Evolutionary conservation across 2,329 filamentous ascomycete genomes (phyloP), one percentile per base, ranked within the genome.

Genomic region (Hymenoscyphus repandus): DNA sequence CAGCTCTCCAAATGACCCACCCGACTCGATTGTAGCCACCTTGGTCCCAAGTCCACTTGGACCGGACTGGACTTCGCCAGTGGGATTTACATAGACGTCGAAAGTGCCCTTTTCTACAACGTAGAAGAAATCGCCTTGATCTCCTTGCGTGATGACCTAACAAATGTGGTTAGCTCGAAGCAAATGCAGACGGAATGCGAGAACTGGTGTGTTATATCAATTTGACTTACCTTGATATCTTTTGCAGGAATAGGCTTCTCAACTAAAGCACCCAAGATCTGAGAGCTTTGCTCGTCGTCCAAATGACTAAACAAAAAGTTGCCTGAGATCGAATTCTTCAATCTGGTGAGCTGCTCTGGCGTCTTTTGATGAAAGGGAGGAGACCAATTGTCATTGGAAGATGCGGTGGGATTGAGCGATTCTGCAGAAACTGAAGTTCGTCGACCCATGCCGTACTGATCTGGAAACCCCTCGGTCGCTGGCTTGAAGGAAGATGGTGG

Each of bases 111-210:
- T 87, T 69, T 99, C 93, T 15, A 97, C 90, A 22, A 99, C 85
- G 69, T 99, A 99, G 73, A 99, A 99, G 74, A 88, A 97, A 70
- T 99, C 93, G 39, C 93, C 93, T 0, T 91, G 86, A 64, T 97
- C 93, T 49, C 93, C 93, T 73, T 99, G 93, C 45, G 85, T 86
- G 60, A 99, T 97, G 52, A 99, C 90, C 78, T 96, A 78, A 18
- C 42, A 46, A 17, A 2, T 9, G 6, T 12, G 6, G 27, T 47
- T 37, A 47, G 44, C 4, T 30, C 31, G 15, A 20, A n/a, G 9
- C 4, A 32, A 6, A 5, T 17, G 10, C 40, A 30, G 18, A 27
- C 18, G 40, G 18, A 17, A 11, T 17, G n/a, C 11, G 13, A 40
- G 18, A 11, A 5, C 12, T 15, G n/a, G 11, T 11, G 11, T 13